phyloP scores from a whole-genome alignment of 2,329 filamentous ascomycete species.

The Dothistroma septosporum region DNA sequence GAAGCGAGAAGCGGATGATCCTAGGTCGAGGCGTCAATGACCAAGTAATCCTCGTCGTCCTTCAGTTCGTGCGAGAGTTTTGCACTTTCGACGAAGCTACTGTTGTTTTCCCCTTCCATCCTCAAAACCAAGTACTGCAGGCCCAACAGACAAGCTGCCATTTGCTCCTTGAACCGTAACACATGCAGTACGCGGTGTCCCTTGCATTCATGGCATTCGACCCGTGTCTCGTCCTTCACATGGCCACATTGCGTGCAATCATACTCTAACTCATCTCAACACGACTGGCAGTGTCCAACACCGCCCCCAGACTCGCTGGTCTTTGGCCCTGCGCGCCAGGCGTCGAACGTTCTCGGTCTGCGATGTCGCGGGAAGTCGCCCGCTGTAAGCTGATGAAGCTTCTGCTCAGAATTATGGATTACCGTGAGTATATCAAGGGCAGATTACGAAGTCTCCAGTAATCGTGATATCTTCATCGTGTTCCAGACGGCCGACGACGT shows the following conservation, averaged over 20 bases:
- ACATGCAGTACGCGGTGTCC: not conserved
- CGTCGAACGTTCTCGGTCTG: too few species aligned
- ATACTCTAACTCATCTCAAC: not conserved
- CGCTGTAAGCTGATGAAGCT: not conserved
- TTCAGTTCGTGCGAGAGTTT: not conserved
- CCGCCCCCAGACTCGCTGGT: not conserved
- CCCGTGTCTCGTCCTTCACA: not conserved
- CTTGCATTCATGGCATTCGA: not conserved
- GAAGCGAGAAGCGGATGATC: constrained; percentile 74
- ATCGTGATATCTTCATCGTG: not conserved
- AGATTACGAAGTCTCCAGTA: not conserved
- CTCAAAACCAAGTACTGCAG: not conserved
- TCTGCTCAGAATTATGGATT: not conserved
- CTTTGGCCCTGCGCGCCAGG: not conserved
- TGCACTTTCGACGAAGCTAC: not conserved
- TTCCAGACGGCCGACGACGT: not conserved
- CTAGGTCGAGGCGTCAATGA: constrained; percentile 60
- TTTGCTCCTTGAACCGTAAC: not conserved
- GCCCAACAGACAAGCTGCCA: not conserved
- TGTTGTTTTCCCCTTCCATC: not conserved
- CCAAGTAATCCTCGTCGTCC: not conserved
- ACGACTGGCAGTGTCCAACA: not conserved
- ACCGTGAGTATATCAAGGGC: not conserved
- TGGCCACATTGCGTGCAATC: not conserved
- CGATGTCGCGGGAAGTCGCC: too few species aligned